Evolutionary conservation across 768 basidiomycete genomes (phyloP).

Genomic region (Lactarius psammicola): DNA sequence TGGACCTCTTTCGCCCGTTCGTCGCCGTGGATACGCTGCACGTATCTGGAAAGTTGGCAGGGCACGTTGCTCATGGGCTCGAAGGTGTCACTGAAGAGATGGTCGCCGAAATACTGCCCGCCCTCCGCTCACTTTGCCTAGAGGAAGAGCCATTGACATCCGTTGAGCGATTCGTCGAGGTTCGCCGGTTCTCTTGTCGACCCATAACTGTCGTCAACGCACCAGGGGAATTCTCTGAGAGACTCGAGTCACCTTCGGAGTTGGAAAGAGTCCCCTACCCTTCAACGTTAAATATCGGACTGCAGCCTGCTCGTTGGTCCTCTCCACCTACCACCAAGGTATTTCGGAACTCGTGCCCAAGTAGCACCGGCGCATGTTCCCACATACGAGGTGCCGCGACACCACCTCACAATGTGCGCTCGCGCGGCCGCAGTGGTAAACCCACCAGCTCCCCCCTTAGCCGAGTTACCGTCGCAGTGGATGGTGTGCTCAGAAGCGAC

Average conservation of each 20-base stretch:
- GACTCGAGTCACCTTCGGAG: not conserved
- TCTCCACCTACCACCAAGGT: too few species aligned
- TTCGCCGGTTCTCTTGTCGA: not conserved
- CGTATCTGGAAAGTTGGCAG: not conserved
- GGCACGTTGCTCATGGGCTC: not conserved
- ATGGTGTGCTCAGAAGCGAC: too few species aligned
- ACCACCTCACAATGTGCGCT: too few species aligned
- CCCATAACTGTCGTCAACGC: not conserved
- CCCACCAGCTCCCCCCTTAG: too few species aligned
- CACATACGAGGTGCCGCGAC: too few species aligned
- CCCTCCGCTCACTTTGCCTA: not conserved
- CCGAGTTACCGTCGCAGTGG: too few species aligned
- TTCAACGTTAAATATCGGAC: not conserved
- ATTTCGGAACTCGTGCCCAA: too few species aligned
- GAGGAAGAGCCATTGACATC: not conserved
- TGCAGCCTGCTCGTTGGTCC: too few species aligned
- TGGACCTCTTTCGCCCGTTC: slow-evolving; percentile 5
- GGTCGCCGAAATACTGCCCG: not conserved
- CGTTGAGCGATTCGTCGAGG: not conserved
- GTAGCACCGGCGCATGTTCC: too few species aligned
- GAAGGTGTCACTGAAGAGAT: not conserved
- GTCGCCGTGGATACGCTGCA: not conserved
- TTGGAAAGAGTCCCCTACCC: not conserved
- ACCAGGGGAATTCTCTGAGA: not conserved
- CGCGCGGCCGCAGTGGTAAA: too few species aligned